Conservation (phyloP, 176 grass and related monocot species). For the Pontederia paniculata region DNA sequence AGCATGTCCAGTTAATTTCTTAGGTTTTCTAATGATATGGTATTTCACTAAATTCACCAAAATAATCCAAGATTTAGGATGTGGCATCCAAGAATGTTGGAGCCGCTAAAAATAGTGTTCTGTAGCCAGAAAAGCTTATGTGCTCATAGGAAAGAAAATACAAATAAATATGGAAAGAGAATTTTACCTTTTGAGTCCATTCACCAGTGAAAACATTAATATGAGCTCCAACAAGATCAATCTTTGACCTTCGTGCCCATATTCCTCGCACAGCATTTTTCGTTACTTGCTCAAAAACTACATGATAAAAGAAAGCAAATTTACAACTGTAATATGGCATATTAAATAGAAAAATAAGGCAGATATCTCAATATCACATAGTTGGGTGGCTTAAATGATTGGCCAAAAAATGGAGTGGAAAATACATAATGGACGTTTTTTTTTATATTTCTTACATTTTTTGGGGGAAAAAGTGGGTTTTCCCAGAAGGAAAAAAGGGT, state of each 20-base stretch:
- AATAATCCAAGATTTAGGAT: too few species aligned
- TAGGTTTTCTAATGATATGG: too few species aligned
- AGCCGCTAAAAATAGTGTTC: too few species aligned
- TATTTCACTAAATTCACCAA: too few species aligned
- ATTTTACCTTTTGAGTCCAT: slow-evolving; percentile 90
- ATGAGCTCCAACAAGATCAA: slow-evolving; percentile 91
- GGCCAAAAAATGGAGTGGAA: background rate
- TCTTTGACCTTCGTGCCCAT: slow-evolving; percentile 82
- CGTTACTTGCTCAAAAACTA: slow-evolving; percentile 95
- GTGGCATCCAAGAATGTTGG: too few species aligned
- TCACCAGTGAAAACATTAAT: slow-evolving; percentile 98
- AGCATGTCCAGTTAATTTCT: too few species aligned
- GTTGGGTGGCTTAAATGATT: background rate
- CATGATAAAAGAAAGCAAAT: slow-evolving; percentile 11
- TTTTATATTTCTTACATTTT: too few species aligned
- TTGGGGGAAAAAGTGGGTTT: too few species aligned
- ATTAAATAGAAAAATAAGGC: background rate
- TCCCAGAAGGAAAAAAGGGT: background rate
- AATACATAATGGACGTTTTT: too few species aligned
- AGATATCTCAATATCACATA: background rate
- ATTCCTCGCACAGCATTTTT: slow-evolving; percentile 86
- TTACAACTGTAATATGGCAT: background rate
- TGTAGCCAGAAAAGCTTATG: too few species aligned
- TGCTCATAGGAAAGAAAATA: background rate
- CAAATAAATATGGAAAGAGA: background rate